Percentiles rank a stretch among this genome's conserved stretches.
Conservation (phyloP, 2,329 filamentous ascomycete genomes). For the Colletotrichum falcatum region DNA sequence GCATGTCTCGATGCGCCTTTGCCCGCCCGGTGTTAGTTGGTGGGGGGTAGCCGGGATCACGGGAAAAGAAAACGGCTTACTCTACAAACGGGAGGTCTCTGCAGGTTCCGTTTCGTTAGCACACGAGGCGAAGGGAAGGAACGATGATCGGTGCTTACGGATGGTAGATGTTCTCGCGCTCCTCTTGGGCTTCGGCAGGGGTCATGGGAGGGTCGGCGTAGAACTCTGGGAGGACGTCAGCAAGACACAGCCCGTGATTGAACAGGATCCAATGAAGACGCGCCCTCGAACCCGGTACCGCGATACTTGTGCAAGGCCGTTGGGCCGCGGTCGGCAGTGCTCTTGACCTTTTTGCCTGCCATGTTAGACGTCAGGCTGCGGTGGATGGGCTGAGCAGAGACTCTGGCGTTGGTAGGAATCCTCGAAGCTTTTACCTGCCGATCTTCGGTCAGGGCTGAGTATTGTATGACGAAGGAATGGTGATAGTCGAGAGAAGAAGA, state of each 20-base stretch:
- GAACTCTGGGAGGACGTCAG: conserved; percentile 64
- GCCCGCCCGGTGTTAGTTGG: too few relatives aligned
- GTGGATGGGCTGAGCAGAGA: not conserved
- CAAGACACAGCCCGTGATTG: conserved; percentile 34
- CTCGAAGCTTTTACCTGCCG: not conserved
- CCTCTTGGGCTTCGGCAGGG: conserved; percentile 73
- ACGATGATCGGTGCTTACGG: conserved; percentile 59
- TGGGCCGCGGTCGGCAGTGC: conserved; percentile 49
- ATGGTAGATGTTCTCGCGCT: conserved; percentile 74
- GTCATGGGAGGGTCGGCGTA: conserved; percentile 85
- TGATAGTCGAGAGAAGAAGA: not conserved
- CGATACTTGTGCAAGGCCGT: conserved; percentile 57
- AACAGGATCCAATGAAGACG: conserved; percentile 23
- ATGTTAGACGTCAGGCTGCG: conserved; percentile 2
- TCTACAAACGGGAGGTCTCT: conserved; percentile 67
- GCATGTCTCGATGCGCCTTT: conserved; percentile 87
- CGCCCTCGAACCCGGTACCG: conserved; percentile 78
- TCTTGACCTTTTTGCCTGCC: conserved; percentile 40
- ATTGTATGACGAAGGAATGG: not conserved
- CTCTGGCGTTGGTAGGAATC: not conserved
- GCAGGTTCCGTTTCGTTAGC: not conserved
- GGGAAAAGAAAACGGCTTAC: conserved; percentile 53
- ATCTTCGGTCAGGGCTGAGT: not conserved
- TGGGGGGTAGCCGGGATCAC: conserved; percentile 13
- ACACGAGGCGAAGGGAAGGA: not conserved